Evolutionary conservation across 495 filamentous ascomycete genomes (phyloP).

Genomic region (Cladorrhinum samala): DNA sequence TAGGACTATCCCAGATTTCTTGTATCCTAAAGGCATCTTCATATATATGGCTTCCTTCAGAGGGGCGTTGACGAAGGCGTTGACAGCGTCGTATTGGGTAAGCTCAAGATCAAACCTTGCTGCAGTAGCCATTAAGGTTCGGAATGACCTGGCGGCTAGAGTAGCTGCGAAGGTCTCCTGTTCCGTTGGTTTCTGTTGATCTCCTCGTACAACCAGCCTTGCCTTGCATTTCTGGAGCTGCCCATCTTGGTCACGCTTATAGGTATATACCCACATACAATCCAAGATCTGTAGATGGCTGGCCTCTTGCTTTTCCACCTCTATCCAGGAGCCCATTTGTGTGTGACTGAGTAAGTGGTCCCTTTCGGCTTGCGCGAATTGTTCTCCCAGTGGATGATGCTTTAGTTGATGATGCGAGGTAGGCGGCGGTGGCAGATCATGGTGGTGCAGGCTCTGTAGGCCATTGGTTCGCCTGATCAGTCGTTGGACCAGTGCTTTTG

Average conservation of each 20-base stretch:
- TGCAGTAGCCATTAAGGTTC: conserved; percentile 11
- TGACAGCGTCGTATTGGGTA: conserved; percentile 14
- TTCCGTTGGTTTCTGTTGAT: conserved; percentile 8
- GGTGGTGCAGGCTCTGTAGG: conserved; percentile 1
- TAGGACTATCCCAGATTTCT: conserved; percentile 1
- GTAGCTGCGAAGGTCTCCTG: conserved; percentile 14
- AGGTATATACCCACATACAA: conserved; percentile 17
- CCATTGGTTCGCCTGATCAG: background rate
- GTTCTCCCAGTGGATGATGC: conserved; percentile 1
- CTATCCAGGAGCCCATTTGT: conserved; percentile 7
- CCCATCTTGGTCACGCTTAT: conserved; percentile 13
- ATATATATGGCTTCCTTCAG: conserved; percentile 11
- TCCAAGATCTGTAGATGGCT: conserved; percentile 6
- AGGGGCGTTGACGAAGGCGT: conserved; percentile 12
- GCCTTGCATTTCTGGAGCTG: conserved; percentile 11
- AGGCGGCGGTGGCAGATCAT: conserved; percentile 2
- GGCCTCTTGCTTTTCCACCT: background rate
- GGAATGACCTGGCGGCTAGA: conserved; percentile 7
- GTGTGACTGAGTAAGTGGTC: conserved; percentile 8
- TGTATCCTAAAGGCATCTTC: conserved; percentile 10
- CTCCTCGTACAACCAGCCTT: conserved; percentile 14
- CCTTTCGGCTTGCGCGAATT: conserved; percentile 6
- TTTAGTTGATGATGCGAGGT: conserved; percentile 3
- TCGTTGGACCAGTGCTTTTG: conserved; percentile 1
- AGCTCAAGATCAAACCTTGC: conserved; percentile 15